Conservation (phyloP, 1,284 basidiomycete genomes). For the Takashimella koratensis region DNA sequence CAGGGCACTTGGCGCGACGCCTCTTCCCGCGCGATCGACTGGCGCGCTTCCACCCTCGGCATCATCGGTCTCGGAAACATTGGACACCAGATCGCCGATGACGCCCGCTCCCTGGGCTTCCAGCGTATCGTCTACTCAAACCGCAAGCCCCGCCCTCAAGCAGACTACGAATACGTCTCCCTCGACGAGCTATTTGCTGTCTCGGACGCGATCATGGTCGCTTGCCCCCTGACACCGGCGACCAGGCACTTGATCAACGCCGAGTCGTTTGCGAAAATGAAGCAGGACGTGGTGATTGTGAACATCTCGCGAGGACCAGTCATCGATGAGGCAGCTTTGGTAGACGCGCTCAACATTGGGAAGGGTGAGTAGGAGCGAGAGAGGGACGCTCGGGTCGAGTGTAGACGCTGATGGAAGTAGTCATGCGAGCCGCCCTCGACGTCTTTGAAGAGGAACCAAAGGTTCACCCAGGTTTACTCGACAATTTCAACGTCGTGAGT, state of each 20-base stretch:
- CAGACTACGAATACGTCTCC: conserved; percentile 18
- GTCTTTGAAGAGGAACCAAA: conserved; percentile 32
- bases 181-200: conserved; percentile 38
- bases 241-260: conserved; percentile 34
- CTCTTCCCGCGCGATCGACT: neutral
- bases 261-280: conserved; percentile 39
- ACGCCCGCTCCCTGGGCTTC: conserved; percentile 16
- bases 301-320: conserved; percentile 38
- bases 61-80: conserved; percentile 30
- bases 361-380: conserved; percentile 18
- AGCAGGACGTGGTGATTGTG: conserved; percentile 41
- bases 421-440: conserved; percentile 29
- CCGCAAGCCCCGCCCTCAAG: neutral
- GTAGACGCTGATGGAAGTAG: conserved; percentile 5
- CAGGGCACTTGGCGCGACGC: neutral
- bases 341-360: conserved; percentile 25
- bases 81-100: conserved; percentile 20
- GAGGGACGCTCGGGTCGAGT: neutral
- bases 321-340: conserved; percentile 21
- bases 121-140: conserved; percentile 12
- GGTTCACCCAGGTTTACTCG: conserved; percentile 23
- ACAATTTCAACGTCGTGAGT: conserved; percentile 28
- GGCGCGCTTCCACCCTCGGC: conserved; percentile 10
- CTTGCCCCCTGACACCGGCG: conserved; percentile 32
- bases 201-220: conserved; percentile 36